A percentile compares a stretch with the other conserved stretches of the same genome.
phyloP scores from a whole-genome alignment of 1,284 basidiomycete genomes.

The Apiotrichum akiyoshidainum region DNA sequence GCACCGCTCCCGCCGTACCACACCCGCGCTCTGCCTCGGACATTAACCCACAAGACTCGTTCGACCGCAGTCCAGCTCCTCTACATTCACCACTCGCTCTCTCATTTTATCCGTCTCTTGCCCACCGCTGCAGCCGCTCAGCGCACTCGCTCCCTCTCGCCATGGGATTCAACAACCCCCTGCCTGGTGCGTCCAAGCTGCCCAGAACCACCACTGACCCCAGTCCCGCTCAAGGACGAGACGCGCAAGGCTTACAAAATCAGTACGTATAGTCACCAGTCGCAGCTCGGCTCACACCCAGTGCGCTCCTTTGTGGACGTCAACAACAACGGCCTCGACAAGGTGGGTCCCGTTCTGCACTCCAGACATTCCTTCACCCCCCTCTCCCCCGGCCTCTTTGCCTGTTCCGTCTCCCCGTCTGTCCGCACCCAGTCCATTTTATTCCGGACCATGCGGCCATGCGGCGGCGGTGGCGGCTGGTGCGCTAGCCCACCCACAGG shows the following conservation, averaged over 20 bases:
- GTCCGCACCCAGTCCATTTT: no score
- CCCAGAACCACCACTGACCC: constrained; percentile 4
- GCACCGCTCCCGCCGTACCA: no score
- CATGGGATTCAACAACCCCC: constrained; percentile 48
- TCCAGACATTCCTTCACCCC: no score
- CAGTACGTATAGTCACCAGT: constrained; percentile 22
- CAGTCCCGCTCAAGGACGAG: constrained; percentile 54
- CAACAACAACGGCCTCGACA: constrained; percentile 52
- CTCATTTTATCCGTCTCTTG: no score
- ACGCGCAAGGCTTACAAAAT: constrained; percentile 57
- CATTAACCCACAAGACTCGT: neutral
- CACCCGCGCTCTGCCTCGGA: no score
- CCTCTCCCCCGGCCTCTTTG: no score
- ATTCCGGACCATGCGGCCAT: no score
- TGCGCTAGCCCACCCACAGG: no score
- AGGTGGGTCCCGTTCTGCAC: constrained; percentile 27
- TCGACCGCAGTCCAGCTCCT: neutral
- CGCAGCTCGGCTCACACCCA: constrained; percentile 6
- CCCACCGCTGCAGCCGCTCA: neutral
- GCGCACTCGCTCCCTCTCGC: neutral
- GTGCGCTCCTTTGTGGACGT: constrained; percentile 51
- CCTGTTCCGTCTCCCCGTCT: no score
- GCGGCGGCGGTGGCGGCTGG: no score
- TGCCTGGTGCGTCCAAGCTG: constrained; percentile 39
- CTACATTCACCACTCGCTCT: no score